These are phyloP conservation scores for Rhodocollybia butyracea DNA, from an alignment of 768 basidiomycete species.

Conservation along the genomic window DNA sequence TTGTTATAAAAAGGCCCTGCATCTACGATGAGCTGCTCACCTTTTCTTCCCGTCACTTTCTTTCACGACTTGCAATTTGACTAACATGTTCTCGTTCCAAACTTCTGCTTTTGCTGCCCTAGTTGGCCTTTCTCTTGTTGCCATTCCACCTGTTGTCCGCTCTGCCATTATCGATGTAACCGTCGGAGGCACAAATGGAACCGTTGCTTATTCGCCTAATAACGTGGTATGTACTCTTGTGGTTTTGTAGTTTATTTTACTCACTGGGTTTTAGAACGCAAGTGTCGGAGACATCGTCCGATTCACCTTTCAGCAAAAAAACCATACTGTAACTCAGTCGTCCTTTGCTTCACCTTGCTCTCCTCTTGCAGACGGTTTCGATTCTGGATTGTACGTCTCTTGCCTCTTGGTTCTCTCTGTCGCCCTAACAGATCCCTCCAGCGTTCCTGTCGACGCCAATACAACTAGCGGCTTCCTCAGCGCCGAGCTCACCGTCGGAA, in stretches of 20 bases:
- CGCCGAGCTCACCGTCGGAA: slow-evolving; percentile 38
- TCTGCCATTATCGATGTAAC: slow-evolving; percentile 39
- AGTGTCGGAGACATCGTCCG: slow-evolving; percentile 41
- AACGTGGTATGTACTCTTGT: slow-evolving; percentile 31
- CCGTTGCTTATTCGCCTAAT: slow-evolving; percentile 36
- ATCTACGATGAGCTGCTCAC: slow-evolving; percentile 4
- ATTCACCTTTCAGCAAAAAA: slow-evolving; percentile 55
- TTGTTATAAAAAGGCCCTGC: not conserved
- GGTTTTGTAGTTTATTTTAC: not conserved
- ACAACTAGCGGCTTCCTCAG: slow-evolving; percentile 41
- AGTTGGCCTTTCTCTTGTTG: slow-evolving; percentile 24
- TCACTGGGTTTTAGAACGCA: slow-evolving; percentile 34
- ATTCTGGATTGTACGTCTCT: slow-evolving; percentile 49
- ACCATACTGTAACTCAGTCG: slow-evolving; percentile 59
- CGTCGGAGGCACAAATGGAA: slow-evolving; percentile 43
- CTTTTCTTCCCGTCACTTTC: slow-evolving; percentile 10
- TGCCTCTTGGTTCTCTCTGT: not conserved
- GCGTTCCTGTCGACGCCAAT: slow-evolving; percentile 43
- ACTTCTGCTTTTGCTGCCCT: slow-evolving; percentile 18
- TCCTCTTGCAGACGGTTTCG: slow-evolving; percentile 42
- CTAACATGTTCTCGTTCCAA: slow-evolving; percentile 16
- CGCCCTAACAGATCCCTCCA: slow-evolving; percentile 16
- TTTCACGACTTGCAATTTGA: slow-evolving; percentile 7
- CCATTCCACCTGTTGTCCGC: slow-evolving; percentile 30
- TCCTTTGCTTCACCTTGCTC: slow-evolving; percentile 47